A percentile compares a stretch with the other conserved stretches of the same genome.
Conservation (phyloP, 345 rosid genomes). For the Acer saccharum region DNA sequence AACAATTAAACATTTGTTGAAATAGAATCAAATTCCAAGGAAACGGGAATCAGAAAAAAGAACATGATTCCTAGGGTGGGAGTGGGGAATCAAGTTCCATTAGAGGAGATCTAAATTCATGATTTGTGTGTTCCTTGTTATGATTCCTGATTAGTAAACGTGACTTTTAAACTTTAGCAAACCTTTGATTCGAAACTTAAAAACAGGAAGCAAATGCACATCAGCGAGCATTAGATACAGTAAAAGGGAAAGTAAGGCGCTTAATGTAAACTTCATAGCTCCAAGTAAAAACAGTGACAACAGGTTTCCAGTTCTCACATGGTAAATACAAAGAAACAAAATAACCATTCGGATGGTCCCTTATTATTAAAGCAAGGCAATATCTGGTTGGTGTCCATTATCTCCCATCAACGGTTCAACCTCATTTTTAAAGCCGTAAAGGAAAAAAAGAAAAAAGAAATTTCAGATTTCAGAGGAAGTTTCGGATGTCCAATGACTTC, state of each 20-base stretch:
- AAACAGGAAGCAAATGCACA: too few species aligned
- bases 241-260: not conserved
- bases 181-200: too few species aligned
- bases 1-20: too few species aligned
- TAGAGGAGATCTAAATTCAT: too few species aligned
- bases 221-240: not conserved
- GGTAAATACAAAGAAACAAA: slow-evolving; percentile 17
- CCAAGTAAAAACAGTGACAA: not conserved
- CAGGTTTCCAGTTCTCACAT: slow-evolving; percentile 8
- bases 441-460: slow-evolving; percentile 2
- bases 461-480: slow-evolving; percentile 57
- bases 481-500: slow-evolving; percentile 89
- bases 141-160: too few species aligned
- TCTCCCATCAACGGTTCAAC: not conserved
- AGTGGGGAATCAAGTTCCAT: too few species aligned
- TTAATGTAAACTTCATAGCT: slow-evolving; percentile 4
- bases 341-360: slow-evolving; percentile 1
- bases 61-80: too few species aligned
- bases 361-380: slow-evolving; percentile 29
- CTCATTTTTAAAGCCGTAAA: slow-evolving; percentile 4
- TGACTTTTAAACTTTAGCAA: too few species aligned
- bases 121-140: too few species aligned
- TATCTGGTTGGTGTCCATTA: not conserved
- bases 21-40: too few species aligned
- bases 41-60: too few species aligned